Percentiles rank a stretch among this genome's conserved stretches.
These are phyloP conservation scores for Tieghemiomyces parasiticus DNA, from an alignment of 192 early-diverging fungal genomes.

Conservation along the genomic window DNA sequence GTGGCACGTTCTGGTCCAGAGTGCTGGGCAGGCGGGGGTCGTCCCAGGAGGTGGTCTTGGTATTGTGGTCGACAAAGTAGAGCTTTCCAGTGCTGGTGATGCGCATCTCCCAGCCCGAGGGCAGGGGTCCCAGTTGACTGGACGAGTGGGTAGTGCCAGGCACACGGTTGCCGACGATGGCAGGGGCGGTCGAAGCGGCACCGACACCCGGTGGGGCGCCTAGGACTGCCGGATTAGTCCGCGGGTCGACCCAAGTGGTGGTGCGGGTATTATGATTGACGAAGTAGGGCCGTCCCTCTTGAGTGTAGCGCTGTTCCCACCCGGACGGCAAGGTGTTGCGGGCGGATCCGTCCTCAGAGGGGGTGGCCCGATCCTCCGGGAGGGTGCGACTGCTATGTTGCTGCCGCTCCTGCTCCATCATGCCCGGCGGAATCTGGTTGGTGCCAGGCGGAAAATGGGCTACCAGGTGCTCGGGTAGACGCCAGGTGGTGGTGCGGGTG, in stretches of 20 bases:
- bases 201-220: slow-evolving; percentile 22
- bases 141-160: neutral
- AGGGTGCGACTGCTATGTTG: slow-evolving; percentile 71
- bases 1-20: slow-evolving; percentile 51
- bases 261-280: slow-evolving; percentile 34
- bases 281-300: slow-evolving; percentile 22
- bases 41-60: slow-evolving; percentile 25
- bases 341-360: neutral
- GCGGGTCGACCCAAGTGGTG: slow-evolving; percentile 87
- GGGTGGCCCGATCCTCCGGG: slow-evolving; percentile 36
- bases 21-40: slow-evolving; percentile 23
- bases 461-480: slow-evolving; percentile 29
- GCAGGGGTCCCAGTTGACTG: slow-evolving; percentile 7
- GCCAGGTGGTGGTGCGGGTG: slow-evolving; percentile 92
- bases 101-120: slow-evolving; percentile 46
- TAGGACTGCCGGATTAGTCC: slow-evolving; percentile 26
- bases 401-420: slow-evolving; percentile 50
- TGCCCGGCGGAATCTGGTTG: neutral
- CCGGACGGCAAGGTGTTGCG: slow-evolving; percentile 36
- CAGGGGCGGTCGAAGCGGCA: slow-evolving; percentile 7
- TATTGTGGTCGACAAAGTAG: slow-evolving; percentile 33
- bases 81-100: slow-evolving; percentile 40
- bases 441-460: slow-evolving; percentile 21
- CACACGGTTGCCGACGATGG: neutral
- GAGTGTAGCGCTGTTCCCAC: slow-evolving; percentile 21